These are phyloP conservation scores for Candida boleticola DNA, from an alignment of 805 yeast species.

Conservation along the genomic window DNA sequence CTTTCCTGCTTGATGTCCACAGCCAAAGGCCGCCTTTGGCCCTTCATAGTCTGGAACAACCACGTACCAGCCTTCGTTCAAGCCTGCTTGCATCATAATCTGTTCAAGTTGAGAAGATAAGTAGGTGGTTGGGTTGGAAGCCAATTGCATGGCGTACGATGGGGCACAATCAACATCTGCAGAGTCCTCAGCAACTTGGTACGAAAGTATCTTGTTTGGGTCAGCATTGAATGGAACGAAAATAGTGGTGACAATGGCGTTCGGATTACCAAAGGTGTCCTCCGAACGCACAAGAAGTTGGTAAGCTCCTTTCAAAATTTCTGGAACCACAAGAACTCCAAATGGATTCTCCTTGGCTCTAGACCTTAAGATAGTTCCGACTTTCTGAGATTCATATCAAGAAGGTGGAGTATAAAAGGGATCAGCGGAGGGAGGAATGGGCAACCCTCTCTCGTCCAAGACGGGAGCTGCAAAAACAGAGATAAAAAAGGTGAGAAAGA, in stretches of 20 bases:
- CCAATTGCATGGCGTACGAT: slow-evolving; percentile 15
- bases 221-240: slow-evolving; percentile 23
- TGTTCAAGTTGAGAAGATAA: slow-evolving; percentile 9
- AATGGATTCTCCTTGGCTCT: slow-evolving; percentile 9
- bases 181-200: slow-evolving; percentile 21
- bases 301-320: slow-evolving; percentile 10
- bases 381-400: slow-evolving; percentile 1
- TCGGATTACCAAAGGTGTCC: slow-evolving; percentile 17
- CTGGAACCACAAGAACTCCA: slow-evolving; percentile 9
- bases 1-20: slow-evolving; percentile 18
- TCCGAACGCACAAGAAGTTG: slow-evolving; percentile 18
- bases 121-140: slow-evolving; percentile 4
- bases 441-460: slow-evolving; percentile 53
- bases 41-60: slow-evolving; percentile 22
- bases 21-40: slow-evolving; percentile 17
- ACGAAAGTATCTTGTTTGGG: slow-evolving; percentile 18
- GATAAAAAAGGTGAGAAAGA: neutral
- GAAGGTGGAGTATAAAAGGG: slow-evolving; percentile 4
- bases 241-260: slow-evolving; percentile 20
- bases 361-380: slow-evolving; percentile 7
- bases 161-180: slow-evolving; percentile 19
- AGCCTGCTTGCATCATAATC: slow-evolving; percentile 7
- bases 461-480: slow-evolving; percentile 33
- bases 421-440: slow-evolving; percentile 20
- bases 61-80: slow-evolving; percentile 17